phyloP scores from a whole-genome alignment of 176 grass and related monocot genomes.

The Triticum aestivum region IWGSC_CS_RefSeq_v2.1 NC_057799.1:47377288-47377787 shows the following conservation, averaged over 20 bases:
- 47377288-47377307: conserved; percentile 62
- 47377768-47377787: conserved; percentile 24
- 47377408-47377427: conserved; percentile 77
- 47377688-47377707: conserved; percentile 68
- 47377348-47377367: neutral
- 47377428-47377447: conserved; percentile 75
- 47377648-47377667: conserved; percentile 40
- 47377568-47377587: neutral
- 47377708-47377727: conserved; percentile 34
- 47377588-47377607: too few relatives aligned
- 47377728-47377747: conserved; percentile 39
- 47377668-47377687: conserved; percentile 74
- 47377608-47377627: neutral
- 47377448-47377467: conserved; percentile 80
- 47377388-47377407: conserved; percentile 39
- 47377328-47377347: conserved; percentile 8
- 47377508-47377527: conserved; percentile 93
- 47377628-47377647: conserved; percentile 69
- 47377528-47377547: conserved; percentile 56
- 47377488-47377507: conserved; percentile 90
- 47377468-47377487: conserved; percentile 71
- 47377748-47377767: conserved; percentile 53
- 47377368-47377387: neutral
- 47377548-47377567: neutral
- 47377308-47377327: conserved; percentile 29